Conservation (phyloP, 2,329 filamentous ascomycete genomes). For the Mycosphaerella sp. region DNA sequence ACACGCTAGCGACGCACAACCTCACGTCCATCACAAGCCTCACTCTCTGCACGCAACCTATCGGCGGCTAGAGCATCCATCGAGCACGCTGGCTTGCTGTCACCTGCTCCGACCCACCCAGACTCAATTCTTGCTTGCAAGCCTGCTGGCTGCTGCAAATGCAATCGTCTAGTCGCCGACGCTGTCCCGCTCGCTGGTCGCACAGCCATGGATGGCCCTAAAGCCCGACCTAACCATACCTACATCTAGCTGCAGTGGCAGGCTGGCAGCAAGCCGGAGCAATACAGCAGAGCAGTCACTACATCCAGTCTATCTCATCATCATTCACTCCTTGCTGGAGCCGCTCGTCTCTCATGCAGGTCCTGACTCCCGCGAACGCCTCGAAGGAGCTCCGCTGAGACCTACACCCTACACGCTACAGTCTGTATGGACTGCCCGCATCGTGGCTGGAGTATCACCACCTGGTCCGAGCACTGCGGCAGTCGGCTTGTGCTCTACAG, state of each 20-base stretch:
- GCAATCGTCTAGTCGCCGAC: too few relatives aligned
- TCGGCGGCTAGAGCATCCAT: slow-evolving; percentile 17
- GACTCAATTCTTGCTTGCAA: slow-evolving; percentile 10
- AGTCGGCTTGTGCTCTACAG: slow-evolving; percentile 6
- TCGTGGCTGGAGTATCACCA: slow-evolving; percentile 9
- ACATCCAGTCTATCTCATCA: too few relatives aligned
- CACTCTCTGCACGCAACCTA: slow-evolving; percentile 14
- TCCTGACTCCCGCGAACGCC: slow-evolving; percentile 4
- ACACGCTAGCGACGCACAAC: slow-evolving; percentile 1
- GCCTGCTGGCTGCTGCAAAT: slow-evolving; percentile 1
- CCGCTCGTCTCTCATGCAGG: slow-evolving; percentile 6
- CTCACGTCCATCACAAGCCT: slow-evolving; percentile 13
- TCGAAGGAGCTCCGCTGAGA: slow-evolving; percentile 1
- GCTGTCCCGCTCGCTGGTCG: too few relatives aligned
- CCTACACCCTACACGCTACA: too few relatives aligned
- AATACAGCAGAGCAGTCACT: too few relatives aligned
- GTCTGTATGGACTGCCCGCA: too few relatives aligned
- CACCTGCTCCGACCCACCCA: slow-evolving; percentile 21
- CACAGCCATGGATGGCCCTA: too few relatives aligned
- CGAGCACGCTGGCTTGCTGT: slow-evolving; percentile 13
- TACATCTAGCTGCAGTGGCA: neutral
- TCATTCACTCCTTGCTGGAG: too few relatives aligned
- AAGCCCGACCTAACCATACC: too few relatives aligned
- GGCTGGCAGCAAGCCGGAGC: neutral
- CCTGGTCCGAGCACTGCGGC: slow-evolving; percentile 3